Evolutionary conservation across 2,329 filamentous ascomycete species (phyloP).

Genomic region (Aspergillus brunneoviolaceus): DNA sequence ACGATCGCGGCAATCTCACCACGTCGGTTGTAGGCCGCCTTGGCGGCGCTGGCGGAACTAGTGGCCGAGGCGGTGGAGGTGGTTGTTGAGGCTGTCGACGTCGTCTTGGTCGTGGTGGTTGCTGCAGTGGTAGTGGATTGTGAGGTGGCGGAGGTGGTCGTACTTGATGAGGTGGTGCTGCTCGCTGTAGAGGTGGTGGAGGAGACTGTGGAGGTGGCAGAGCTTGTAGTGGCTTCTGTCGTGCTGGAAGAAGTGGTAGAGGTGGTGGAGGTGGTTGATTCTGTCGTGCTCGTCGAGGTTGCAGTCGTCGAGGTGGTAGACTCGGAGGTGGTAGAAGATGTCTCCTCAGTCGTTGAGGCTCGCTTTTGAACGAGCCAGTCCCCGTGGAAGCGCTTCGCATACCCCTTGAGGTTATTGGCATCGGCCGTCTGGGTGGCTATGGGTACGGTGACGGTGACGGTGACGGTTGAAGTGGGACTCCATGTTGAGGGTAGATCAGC

Average conservation of each 20-base stretch:
- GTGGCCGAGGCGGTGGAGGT: constrained; percentile 8
- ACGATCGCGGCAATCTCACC: constrained; percentile 6
- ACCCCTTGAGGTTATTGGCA: no score
- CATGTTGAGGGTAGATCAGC: neutral
- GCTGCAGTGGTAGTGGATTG: constrained; percentile 5
- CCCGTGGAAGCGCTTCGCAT: neutral
- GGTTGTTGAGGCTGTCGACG: constrained; percentile 5
- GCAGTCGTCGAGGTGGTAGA: neutral
- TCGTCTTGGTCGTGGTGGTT: constrained; percentile 3
- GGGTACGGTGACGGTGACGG: neutral
- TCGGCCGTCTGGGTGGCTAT: neutral
- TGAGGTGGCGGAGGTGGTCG: constrained; percentile 2
- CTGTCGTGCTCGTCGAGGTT: neutral
- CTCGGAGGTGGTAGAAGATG: neutral
- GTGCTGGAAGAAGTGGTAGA: neutral
- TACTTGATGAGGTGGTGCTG: neutral
- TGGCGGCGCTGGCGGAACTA: neutral
- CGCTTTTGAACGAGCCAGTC: constrained; percentile 1
- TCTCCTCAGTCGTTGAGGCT: constrained; percentile 2
- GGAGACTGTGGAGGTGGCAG: neutral
- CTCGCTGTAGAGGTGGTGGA: neutral
- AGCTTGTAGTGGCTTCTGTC: neutral
- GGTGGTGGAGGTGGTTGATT: neutral
- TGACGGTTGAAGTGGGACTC: neutral
- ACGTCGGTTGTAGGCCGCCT: constrained; percentile 1